Base-by-base conservation (phyloP, 495 filamentous ascomycete species). In the Penicillium desertorum region DNA sequence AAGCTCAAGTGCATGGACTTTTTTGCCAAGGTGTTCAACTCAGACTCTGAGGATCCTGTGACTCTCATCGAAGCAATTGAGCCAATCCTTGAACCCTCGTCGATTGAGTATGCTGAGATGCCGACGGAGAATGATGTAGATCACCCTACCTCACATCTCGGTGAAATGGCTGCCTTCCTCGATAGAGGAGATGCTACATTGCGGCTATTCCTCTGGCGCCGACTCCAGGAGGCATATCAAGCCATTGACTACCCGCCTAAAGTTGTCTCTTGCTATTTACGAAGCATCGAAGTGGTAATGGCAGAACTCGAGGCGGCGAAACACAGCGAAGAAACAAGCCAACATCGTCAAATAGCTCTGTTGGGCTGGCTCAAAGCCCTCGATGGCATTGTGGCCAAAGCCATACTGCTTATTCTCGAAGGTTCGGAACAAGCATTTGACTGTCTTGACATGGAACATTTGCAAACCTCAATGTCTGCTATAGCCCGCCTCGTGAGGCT, bases 1-100 rank as follows among this genome's bases (percentile, higher is more conserved):
- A 89, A 91, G 65, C 77, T 98, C 14, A 96, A 89, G 14, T 98
- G 92, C 0, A 92, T 94, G 84, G 95, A 96, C 64, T 98, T 96
- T 72, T 98, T 99, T 72, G 78, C 88, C 57, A 88, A 84, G 29
- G 83, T 99, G 1, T 96, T 97, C 61, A 78, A 76, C 51, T 70
- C 81, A 23, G 79, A 85, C 41, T 72, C 82, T 32, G 83, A 83
- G 36, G 85, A 96, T 64, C 87, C 94, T 0, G 79, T 90, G 5
- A 82, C 84, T 9, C 80, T 96, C 4, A 96, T 99, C 61, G 91
- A 96, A 61, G 94, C 84, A 37, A 77, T 99, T 32, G 95, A 99
- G 62, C 94, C 95, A 1, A 86, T 99, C 16, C 80, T 99, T 2
- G 91, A 95, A 53, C 86, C 87, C 11, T 76, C 83, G 17, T 84